These are phyloP conservation scores for Pleurostoma richardsiae DNA, from an alignment of 2,329 filamentous ascomycete genomes.

Conservation along the genomic window DNA sequence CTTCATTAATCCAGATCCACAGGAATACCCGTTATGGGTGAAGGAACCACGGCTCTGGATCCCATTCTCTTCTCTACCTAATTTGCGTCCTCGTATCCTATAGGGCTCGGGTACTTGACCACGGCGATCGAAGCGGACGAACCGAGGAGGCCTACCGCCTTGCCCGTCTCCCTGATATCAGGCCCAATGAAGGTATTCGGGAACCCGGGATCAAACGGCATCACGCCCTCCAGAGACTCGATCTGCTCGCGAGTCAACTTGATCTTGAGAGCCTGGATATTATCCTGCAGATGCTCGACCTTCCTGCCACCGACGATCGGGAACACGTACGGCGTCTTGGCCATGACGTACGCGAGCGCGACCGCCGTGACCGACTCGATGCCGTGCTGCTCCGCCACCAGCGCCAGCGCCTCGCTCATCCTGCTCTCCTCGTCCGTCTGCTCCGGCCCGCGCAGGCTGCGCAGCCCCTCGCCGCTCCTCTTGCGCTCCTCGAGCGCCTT, in stretches of 20 bases:
- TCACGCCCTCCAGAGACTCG: conserved; percentile 45
- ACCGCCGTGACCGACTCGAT: conserved; percentile 42
- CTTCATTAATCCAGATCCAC: too few species aligned
- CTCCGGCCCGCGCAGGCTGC: too few species aligned
- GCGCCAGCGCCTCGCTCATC: conserved; percentile 43
- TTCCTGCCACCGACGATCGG: conserved; percentile 49
- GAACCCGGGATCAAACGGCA: conserved; percentile 51
- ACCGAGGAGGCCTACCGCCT: too few species aligned
- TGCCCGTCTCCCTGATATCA: too few species aligned
- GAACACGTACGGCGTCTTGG: conserved; percentile 47
- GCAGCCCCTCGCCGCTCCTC: too few species aligned
- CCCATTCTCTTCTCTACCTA: too few species aligned
- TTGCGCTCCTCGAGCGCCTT: too few species aligned
- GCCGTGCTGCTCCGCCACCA: conserved; percentile 52
- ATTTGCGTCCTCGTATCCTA: too few species aligned
- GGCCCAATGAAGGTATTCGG: conserved; percentile 34
- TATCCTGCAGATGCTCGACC: conserved; percentile 45
- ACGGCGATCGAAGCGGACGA: too few species aligned
- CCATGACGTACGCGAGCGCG: conserved; percentile 45
- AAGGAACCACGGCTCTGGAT: too few species aligned
- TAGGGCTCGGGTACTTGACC: too few species aligned
- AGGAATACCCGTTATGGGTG: too few species aligned
- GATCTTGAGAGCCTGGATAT: conserved; percentile 50
- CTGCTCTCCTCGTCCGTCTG: conserved; percentile 14
- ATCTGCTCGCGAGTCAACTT: conserved; percentile 46